Base-by-base conservation (phyloP, 1,139 yeast genomes). In the Taphrina flavorubra region DNA sequence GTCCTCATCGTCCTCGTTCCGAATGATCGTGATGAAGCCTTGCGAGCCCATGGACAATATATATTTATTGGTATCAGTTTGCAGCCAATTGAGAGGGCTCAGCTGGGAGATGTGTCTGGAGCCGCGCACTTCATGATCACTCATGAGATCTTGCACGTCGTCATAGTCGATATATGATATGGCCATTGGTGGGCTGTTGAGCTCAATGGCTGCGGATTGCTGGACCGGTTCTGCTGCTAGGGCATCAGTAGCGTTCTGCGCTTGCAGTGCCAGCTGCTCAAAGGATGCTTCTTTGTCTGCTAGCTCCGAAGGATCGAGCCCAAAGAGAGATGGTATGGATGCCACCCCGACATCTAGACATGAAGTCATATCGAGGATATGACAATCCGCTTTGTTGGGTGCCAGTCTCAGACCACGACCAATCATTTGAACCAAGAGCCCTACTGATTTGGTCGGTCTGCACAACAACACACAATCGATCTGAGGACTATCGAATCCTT, bases 401-500 rank as follows among this genome's bases (percentile, higher is more conserved):
- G 86, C 85, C 39, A 85, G 75, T 55, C 98, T 79, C 65, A 94
- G 79, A 0, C 98, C 98, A 71, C 98, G 82, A 0, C 99, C 99
- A 36, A 92, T 84, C 97, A 92, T 92, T 76, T 92, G 99, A 18
- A 87, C 83, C 59, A 91, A 78, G 61, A 92, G 78, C 0, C 89
- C 85, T 44, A 86, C 79, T 0, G 97, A 91, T 70, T 83, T 83
- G 0, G 97, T 90, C 0, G 97, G 97, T 53, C 97, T 80, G 4
- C 91, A 89, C 44, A 92, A 79, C 61, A 92, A 80, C 8, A 92
- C 79, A 37, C 92, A 87, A 76, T 92, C 98, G 69, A 92, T 89
- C 72, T 88, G 87, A 1, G 98, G 98, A 31, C 92, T 87, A 78
- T 92, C 98, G 0, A 98, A 91, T 0, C 99, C 99, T 77, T 94